Evolutionary conservation across 2,329 filamentous ascomycete species (phyloP).

Genomic region (Endoconidiophora laricicola): DNA sequence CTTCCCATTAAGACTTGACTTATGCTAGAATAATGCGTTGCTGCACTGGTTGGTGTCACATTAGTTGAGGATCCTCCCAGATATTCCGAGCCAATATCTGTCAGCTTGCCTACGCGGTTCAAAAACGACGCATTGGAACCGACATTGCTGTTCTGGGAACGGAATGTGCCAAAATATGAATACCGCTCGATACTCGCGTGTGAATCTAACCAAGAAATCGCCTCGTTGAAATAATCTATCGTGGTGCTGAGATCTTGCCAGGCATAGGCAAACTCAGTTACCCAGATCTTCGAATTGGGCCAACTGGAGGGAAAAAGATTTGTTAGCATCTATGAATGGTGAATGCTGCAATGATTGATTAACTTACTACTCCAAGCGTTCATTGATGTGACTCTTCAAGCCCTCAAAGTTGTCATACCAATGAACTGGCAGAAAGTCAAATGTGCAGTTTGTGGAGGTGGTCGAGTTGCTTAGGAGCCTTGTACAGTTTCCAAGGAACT

Average conservation of each 20-base stretch:
- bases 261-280: constrained; percentile 59
- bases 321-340: neutral
- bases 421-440: constrained; percentile 46
- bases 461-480: constrained; percentile 31
- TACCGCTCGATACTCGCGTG: constrained; percentile 44
- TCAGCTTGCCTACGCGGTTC: constrained; percentile 48
- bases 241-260: constrained; percentile 38
- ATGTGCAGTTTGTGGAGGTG: constrained; percentile 36
- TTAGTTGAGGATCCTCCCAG: constrained; percentile 39
- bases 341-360: no score
- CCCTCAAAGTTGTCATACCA: constrained; percentile 57
- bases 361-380: constrained; percentile 23
- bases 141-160: constrained; percentile 52
- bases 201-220: constrained; percentile 47
- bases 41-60: constrained; percentile 15
- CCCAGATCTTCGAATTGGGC: constrained; percentile 50
- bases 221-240: constrained; percentile 51
- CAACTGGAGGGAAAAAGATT: constrained; percentile 25
- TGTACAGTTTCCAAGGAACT: constrained; percentile 49
- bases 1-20: no score
- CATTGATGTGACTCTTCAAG: constrained; percentile 48
- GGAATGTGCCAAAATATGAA: constrained; percentile 61
- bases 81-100: constrained; percentile 64
- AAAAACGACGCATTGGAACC: constrained; percentile 58
- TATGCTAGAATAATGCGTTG: neutral